phyloP scores from a whole-genome alignment of 768 basidiomycete genomes.

The Candolleomyces eurysporus region DNA sequence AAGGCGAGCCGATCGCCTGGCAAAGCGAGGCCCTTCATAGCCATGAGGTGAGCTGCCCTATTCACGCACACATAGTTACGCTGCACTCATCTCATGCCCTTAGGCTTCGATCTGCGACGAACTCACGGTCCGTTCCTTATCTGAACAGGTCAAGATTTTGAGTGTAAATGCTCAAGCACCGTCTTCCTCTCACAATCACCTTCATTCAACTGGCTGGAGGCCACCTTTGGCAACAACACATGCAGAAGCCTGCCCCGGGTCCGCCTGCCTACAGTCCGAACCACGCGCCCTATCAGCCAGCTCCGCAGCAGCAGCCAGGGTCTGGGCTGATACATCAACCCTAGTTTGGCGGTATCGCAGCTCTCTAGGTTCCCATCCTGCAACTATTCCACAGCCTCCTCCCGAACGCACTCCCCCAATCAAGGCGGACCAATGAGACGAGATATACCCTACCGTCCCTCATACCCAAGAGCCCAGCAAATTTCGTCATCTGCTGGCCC shows the following conservation, averaged over 20 bases:
- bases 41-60: constrained; percentile 61
- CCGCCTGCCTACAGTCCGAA: background rate
- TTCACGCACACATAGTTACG: background rate
- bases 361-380: constrained; percentile 79
- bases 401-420: constrained; percentile 53
- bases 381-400: constrained; percentile 61
- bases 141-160: constrained; percentile 82
- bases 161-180: constrained; percentile 49
- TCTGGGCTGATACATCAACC: constrained; percentile 40
- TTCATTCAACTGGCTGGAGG: constrained; percentile 30
- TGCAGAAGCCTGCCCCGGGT: constrained; percentile 1
- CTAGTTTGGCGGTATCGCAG: constrained; percentile 71
- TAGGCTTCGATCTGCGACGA: constrained; percentile 80
- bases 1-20: constrained; percentile 79
- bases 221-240: constrained; percentile 21
- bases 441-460: constrained; percentile 73
- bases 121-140: constrained; percentile 67
- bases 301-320: constrained; percentile 34
- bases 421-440: constrained; percentile 79
- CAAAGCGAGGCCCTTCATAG: constrained; percentile 74
- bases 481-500: constrained; percentile 68
- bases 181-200: constrained; percentile 22
- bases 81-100: background rate
- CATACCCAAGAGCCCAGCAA: constrained; percentile 73
- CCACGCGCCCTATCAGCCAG: background rate